phyloP scores from a whole-genome alignment of 2,329 filamentous ascomycete genomes.

The Lizonia empirigonia region DNA sequence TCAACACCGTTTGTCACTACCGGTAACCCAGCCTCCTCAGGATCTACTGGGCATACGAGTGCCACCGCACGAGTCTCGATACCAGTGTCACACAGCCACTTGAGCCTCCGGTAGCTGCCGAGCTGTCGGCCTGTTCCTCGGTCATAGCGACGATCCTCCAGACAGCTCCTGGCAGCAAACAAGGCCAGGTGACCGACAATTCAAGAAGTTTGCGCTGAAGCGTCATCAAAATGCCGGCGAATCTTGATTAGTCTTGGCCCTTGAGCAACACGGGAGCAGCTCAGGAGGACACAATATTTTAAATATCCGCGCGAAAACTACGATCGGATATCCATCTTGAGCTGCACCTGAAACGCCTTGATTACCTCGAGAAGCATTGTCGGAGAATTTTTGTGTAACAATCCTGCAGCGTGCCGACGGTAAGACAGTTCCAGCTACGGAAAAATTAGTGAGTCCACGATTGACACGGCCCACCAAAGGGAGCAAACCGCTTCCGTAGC shows the following conservation, averaged over 20 bases:
- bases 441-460: not conserved
- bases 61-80: constrained; percentile 12
- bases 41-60: constrained; percentile 17
- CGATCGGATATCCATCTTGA: not conserved
- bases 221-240: not conserved
- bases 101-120: constrained; percentile 14
- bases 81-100: constrained; percentile 17
- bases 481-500: constrained; percentile 5
- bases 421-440: not conserved
- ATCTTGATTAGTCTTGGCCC: not conserved
- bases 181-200: not conserved
- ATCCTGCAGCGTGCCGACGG: constrained; percentile 8
- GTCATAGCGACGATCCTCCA: not conserved
- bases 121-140: constrained; percentile 1
- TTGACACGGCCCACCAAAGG: not conserved
- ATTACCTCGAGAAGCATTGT: not conserved
- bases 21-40: constrained; percentile 30
- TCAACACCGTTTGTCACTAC: constrained; percentile 28
- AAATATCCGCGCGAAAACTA: not conserved
- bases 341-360: not conserved
- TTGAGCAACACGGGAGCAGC: not conserved
- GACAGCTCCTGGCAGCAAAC: constrained; percentile 2
- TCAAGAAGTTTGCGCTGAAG: not conserved
- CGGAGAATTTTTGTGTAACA: not conserved
- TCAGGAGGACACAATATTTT: not conserved